Base-by-base conservation (phyloP, 495 filamentous ascomycete genomes). In the Penicillium nucicola region DNA sequence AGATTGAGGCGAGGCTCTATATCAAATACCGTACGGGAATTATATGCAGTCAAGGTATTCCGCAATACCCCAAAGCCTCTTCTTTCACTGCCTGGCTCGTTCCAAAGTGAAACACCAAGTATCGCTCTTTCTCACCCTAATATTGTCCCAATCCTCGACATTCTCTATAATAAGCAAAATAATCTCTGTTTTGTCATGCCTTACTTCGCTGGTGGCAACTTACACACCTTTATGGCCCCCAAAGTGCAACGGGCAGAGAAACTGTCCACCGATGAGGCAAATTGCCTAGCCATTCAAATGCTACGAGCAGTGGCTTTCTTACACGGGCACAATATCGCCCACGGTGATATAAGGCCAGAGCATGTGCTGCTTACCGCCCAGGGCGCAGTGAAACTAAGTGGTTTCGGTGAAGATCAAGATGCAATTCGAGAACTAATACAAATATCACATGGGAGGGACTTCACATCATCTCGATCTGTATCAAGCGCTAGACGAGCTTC, bases 321-420 rank as follows among this genome's bases (percentile, higher is more conserved):
- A 7, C 81, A 84, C 49, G 58, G 61, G 4, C 52, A 65, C 1
- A 55, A 59, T 2, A 74, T 84, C 34, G 76, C 73, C n/a, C 82
- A 85, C 56, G 59, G 81, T 25, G 81, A 84, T 50, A 57, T 85
- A 13, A 83, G 83, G 57, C 80, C 79, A 3, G 82, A 84, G 32
- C 84, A 83, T 38, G 67, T 85, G 2, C 68, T 85, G 9, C 69
- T 82, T 55, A 76, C 77, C 9, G 6, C 19, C 10, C 34, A 39
- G 14, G 33, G 49, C 11, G 42, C 49, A 3, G 22, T 40, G 5
- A 52, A 52, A 20, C 15, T 52, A 18, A n/a, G 41, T 52, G 49
- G 49, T 4, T 52, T 52, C n/a, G 49, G 49, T 15, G 49, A 52
- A 52, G 40, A 52, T 8, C 32, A 22, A 22, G 49, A 45, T 14